phyloP scores from a whole-genome alignment of 208 protist genomes.

The Trypanosomatidae sp. region DNA sequence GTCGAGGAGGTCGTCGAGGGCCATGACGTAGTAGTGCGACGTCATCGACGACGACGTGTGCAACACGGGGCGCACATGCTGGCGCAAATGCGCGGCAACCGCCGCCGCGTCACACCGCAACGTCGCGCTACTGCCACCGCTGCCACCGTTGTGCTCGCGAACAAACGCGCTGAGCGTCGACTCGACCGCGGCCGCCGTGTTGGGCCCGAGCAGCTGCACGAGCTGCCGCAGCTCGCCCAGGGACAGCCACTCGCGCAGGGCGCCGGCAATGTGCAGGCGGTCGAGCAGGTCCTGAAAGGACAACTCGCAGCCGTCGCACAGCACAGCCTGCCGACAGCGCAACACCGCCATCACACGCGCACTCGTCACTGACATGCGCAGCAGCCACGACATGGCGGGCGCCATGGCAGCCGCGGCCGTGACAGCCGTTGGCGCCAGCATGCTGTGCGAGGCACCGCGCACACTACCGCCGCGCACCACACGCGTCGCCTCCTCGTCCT shows the following conservation, averaged over 20 bases:
- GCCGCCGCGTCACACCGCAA: no score
- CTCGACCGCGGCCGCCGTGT: slow-evolving; percentile 13
- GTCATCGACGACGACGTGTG: slow-evolving; percentile 7
- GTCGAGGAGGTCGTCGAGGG: slow-evolving; percentile 47
- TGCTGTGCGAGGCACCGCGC: no score
- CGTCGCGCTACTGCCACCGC: no score
- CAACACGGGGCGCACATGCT: no score
- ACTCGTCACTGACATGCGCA: no score
- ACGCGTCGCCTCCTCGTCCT: no score
- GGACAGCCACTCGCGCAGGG: slow-evolving; percentile 23
- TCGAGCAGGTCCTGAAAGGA: slow-evolving; percentile 38
- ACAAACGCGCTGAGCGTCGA: slow-evolving; percentile 3
- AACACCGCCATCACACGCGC: slow-evolving; percentile 29
- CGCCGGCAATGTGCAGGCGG: slow-evolving; percentile 24
- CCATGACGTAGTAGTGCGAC: slow-evolving; percentile 28
- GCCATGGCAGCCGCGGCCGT: no score
- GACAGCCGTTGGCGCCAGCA: no score
- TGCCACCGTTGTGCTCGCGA: not conserved
- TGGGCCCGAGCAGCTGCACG: slow-evolving; percentile 14
- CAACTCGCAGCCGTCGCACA: slow-evolving; percentile 27
- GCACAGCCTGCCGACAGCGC: slow-evolving; percentile 16
- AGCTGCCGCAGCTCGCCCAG: slow-evolving; percentile 12
- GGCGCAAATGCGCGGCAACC: no score
- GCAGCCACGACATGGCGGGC: no score
- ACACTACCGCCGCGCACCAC: no score